Conservation (phyloP, 768 basidiomycete genomes). For the Thelephora aurantiotincta region DNA sequence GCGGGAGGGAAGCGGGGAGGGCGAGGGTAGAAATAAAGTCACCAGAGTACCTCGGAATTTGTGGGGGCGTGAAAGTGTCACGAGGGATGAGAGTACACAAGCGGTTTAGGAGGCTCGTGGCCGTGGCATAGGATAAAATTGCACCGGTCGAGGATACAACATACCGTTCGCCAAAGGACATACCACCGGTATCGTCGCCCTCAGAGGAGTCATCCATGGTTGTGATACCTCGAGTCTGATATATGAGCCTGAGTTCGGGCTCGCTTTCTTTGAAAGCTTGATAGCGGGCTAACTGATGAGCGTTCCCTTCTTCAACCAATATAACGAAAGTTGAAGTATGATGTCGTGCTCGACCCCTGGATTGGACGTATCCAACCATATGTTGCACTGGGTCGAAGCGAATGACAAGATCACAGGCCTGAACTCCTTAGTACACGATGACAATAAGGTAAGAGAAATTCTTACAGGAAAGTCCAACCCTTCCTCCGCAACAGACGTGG, state of each 20-base stretch:
- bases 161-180: conserved; percentile 58
- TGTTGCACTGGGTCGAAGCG: conserved; percentile 75
- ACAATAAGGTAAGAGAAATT: conserved; percentile 1
- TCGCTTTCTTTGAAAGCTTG: conserved; percentile 43
- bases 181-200: conserved; percentile 34
- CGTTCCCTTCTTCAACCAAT: conserved; percentile 57
- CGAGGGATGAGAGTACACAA: conserved; percentile 69
- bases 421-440: neutral
- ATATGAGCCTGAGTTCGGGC: conserved; percentile 45
- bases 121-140: conserved; percentile 63
- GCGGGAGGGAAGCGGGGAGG: conserved; percentile 55
- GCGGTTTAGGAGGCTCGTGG: conserved; percentile 54
- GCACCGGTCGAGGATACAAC: conserved; percentile 63
- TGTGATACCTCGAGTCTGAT: conserved; percentile 31
- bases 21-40: conserved; percentile 43
- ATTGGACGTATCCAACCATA: conserved; percentile 82
- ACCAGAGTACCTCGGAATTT: conserved; percentile 46
- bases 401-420: conserved; percentile 79
- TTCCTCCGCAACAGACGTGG: conserved; percentile 84
- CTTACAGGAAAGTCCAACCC: conserved; percentile 79
- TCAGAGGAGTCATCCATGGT: conserved; percentile 13
- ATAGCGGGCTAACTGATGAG: conserved; percentile 43
- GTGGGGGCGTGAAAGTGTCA: conserved; percentile 50
- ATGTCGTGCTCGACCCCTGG: conserved; percentile 73
- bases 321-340: conserved; percentile 66